Evolutionary conservation across 1,284 basidiomycete species (phyloP).

Genomic region (Phellopilus nigrolimitatus): DNA sequence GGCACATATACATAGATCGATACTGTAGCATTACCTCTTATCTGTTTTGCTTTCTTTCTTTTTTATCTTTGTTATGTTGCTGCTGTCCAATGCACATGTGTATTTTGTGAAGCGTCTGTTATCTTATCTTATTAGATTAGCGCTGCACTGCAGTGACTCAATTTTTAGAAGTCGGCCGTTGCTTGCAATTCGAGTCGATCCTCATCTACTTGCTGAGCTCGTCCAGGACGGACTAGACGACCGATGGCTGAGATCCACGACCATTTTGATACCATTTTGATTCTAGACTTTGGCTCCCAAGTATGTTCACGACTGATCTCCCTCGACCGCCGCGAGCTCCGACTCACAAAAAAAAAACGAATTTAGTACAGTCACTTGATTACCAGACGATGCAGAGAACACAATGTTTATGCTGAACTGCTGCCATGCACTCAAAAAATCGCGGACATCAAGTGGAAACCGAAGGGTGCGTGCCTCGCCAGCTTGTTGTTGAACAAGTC

Average conservation of each 20-base stretch:
- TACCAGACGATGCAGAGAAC: constrained; percentile 95
- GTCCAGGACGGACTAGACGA: not conserved
- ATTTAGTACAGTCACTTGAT: constrained; percentile 95
- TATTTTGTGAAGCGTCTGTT: not conserved
- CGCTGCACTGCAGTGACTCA: not conserved
- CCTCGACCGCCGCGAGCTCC: not conserved
- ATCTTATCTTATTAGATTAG: not conserved
- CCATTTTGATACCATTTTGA: constrained; percentile 95
- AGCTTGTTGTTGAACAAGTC: not conserved
- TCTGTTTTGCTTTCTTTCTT: not conserved
- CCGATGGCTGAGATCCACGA: constrained; percentile 84
- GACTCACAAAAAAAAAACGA: constrained; percentile 12
- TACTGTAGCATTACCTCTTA: not conserved
- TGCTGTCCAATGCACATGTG: constrained; percentile 25
- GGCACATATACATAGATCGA: not conserved
- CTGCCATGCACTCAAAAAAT: constrained; percentile 96
- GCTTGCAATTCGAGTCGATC: not conserved
- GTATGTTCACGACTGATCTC: constrained; percentile 37
- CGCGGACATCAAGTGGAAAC: constrained; percentile 87
- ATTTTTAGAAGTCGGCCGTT: not conserved
- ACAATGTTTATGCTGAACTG: constrained; percentile 97
- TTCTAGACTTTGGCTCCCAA: constrained; percentile 98
- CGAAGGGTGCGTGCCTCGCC: constrained; percentile 65
- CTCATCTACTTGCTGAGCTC: not conserved
- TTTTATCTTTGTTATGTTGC: constrained; percentile 34